A percentile compares a stretch with the other conserved stretches of the same genome.
phyloP scores from a whole-genome alignment of 768 basidiomycete species.

The Pholiota microspora region DNA sequence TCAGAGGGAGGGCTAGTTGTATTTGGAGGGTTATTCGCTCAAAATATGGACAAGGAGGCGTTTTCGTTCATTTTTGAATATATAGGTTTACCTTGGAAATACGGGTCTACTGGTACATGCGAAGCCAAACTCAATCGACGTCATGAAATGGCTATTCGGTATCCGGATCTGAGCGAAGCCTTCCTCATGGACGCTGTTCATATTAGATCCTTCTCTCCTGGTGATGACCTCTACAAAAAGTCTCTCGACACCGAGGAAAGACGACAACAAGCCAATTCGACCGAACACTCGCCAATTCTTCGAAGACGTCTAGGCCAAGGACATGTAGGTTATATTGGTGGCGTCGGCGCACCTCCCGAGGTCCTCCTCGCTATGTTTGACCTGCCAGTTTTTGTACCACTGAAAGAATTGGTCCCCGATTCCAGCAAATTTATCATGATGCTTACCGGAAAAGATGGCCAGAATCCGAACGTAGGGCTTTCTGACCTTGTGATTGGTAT shows the following conservation, averaged over 20 bases:
- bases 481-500: conserved; percentile 20
- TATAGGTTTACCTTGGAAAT: conserved; percentile 21
- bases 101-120: conserved; percentile 9
- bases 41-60: conserved; percentile 10
- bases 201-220: conserved; percentile 8
- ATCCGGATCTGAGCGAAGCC: conserved; percentile 11
- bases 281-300: conserved; percentile 24
- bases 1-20: conserved; percentile 28
- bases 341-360: conserved; percentile 27
- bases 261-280: neutral
- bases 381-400: conserved; percentile 12
- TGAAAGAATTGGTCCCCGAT: conserved; percentile 9
- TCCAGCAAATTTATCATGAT: conserved; percentile 25
- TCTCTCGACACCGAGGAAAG: neutral
- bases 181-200: conserved; percentile 15
- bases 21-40: conserved; percentile 27
- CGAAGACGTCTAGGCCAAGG: conserved; percentile 25
- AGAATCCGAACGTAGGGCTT: conserved; percentile 11
- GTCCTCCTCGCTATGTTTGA: conserved; percentile 33
- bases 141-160: conserved; percentile 10
- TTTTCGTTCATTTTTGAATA: conserved; percentile 20
- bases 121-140: conserved; percentile 12
- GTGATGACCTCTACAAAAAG: conserved; percentile 14
- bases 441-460: conserved; percentile 19
- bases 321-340: conserved; percentile 33